phyloP scores from a whole-genome alignment of 2,329 filamentous ascomycete genomes.

The Colletotrichum magnum region DNA sequence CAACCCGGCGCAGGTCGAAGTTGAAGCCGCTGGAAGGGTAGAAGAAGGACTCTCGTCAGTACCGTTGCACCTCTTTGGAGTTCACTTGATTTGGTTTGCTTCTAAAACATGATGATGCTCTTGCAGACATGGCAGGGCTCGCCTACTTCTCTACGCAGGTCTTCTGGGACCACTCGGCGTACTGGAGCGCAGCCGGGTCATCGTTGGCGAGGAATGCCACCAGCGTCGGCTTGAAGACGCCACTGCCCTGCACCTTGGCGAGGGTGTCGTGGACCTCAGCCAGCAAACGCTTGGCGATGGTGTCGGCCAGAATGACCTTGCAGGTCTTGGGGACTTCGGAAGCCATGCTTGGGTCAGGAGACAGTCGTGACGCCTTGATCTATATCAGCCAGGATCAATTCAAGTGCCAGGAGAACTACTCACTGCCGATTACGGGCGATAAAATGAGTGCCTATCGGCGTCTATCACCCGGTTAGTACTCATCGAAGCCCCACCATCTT shows the following conservation, averaged over 20 bases:
- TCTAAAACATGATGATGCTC: background rate
- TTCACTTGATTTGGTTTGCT: background rate
- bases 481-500: slow-evolving; percentile 36
- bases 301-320: slow-evolving; percentile 92
- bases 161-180: slow-evolving; percentile 97
- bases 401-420: background rate
- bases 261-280: slow-evolving; percentile 84
- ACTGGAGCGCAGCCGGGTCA: slow-evolving; percentile 91
- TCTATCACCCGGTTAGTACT: slow-evolving; percentile 37
- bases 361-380: background rate
- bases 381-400: background rate
- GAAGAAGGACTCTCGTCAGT: slow-evolving; percentile 21
- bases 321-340: slow-evolving; percentile 75
- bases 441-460: slow-evolving; percentile 34
- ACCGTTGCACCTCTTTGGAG: slow-evolving; percentile 34
- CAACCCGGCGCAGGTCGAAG: slow-evolving; percentile 86
- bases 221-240: slow-evolving; percentile 76
- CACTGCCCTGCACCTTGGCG: slow-evolving; percentile 74
- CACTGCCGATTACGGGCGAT: slow-evolving; percentile 14
- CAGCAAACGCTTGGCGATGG: slow-evolving; percentile 86
- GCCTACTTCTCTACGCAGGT: slow-evolving; percentile 95
- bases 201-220: slow-evolving; percentile 93
- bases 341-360: slow-evolving; percentile 51
- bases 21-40: slow-evolving; percentile 79
- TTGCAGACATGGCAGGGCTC: slow-evolving; percentile 5